phyloP scores from a whole-genome alignment of 2,329 filamentous ascomycete genomes.

The Colletotrichum chrysophilum region DNA sequence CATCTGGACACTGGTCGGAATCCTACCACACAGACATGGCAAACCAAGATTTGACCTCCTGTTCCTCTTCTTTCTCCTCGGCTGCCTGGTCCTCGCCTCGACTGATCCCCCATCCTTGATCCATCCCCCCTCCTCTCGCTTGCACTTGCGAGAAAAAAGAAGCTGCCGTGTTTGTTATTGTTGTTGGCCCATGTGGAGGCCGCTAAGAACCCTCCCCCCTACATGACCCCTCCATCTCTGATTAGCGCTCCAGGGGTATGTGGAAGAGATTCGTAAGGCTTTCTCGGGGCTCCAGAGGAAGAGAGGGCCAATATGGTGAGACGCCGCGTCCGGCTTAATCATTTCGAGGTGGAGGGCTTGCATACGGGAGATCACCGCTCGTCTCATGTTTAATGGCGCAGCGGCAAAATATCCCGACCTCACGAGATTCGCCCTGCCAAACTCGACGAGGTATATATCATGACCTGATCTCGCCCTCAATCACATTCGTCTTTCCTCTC shows the following conservation, averaged over 20 bases:
- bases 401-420: neutral
- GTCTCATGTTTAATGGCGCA: slow-evolving; percentile 16
- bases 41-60: neutral
- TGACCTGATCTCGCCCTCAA: neutral
- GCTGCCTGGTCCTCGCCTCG: neutral
- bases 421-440: neutral
- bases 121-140: neutral
- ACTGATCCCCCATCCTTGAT: neutral
- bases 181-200: neutral
- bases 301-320: neutral
- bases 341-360: slow-evolving; percentile 13
- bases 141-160: neutral
- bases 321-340: slow-evolving; percentile 1
- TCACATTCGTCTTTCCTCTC: neutral
- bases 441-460: neutral
- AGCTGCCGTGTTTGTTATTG: neutral
- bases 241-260: neutral
- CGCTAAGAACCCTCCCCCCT: neutral
- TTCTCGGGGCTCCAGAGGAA: neutral
- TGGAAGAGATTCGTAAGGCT: neutral
- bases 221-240: neutral
- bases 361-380: slow-evolving; percentile 20
- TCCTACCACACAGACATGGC: neutral
- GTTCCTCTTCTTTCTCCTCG: neutral
- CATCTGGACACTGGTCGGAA: neutral